Evolutionary conservation across 768 basidiomycete genomes (phyloP).

Genomic region (Leccinum uliginosum): DNA sequence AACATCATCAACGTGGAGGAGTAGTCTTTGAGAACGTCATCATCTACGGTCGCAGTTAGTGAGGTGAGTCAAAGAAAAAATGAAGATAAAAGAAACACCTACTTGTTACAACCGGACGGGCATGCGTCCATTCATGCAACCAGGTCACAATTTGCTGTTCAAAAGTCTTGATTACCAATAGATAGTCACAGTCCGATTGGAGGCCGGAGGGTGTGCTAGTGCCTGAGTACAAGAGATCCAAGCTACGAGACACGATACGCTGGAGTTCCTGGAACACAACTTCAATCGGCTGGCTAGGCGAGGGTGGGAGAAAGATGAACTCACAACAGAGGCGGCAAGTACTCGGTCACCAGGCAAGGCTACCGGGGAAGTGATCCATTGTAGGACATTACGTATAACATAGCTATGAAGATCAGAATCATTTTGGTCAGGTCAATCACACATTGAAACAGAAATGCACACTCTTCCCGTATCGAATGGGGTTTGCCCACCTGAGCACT

Average conservation of each 20-base stretch:
- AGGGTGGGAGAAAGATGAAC: constrained; percentile 18
- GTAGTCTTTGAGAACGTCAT: constrained; percentile 27
- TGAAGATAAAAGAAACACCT: constrained; percentile 3
- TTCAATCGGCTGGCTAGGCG: background rate
- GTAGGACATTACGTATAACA: constrained; percentile 77
- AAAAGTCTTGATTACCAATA: constrained; percentile 78
- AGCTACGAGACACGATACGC: constrained; percentile 80
- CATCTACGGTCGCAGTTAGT: constrained; percentile 14
- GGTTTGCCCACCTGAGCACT: constrained; percentile 98
- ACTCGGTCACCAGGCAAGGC: constrained; percentile 62
- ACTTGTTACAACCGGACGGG: constrained; percentile 17
- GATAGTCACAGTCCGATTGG: constrained; percentile 79
- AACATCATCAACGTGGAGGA: constrained; percentile 45
- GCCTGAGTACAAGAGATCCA: constrained; percentile 87
- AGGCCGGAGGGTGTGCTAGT: constrained; percentile 78
- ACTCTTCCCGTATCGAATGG: constrained; percentile 91
- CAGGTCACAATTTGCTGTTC: constrained; percentile 70
- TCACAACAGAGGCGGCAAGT: constrained; percentile 73
- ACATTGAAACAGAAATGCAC: constrained; percentile 29
- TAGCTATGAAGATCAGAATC: constrained; percentile 42
- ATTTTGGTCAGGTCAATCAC: background rate
- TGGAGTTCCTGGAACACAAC: constrained; percentile 62
- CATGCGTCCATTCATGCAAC: constrained; percentile 48
- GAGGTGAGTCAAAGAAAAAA: background rate
- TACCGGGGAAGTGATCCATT: constrained; percentile 70